phyloP scores from a whole-genome alignment of 78 protist genomes.

The Dictyostelium firmibasis region DNA sequence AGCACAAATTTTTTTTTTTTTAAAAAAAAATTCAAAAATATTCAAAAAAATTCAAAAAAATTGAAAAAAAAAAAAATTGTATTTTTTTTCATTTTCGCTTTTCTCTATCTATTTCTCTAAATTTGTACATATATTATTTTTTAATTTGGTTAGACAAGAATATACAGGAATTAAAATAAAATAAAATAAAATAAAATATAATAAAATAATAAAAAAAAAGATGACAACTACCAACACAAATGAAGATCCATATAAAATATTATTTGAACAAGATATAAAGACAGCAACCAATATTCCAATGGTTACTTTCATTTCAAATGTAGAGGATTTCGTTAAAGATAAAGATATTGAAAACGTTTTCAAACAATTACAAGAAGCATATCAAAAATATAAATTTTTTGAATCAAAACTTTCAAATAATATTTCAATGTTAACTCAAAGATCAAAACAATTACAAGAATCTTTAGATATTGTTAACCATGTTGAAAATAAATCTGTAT shows the following conservation, averaged over 20 bases:
- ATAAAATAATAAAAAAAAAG: too few species aligned
- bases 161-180: background rate
- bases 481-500: conserved; percentile 33
- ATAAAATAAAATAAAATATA: background rate
- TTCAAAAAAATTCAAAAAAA: background rate
- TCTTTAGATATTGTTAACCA: conserved; percentile 51
- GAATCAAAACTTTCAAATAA: conserved; percentile 60
- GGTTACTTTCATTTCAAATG: conserved; percentile 59
- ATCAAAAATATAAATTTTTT: conserved; percentile 59
- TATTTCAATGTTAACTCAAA: conserved; percentile 13
- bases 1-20: too few species aligned
- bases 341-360: conserved; percentile 58
- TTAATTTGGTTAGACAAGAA: background rate
- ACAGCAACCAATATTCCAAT: conserved; percentile 56
- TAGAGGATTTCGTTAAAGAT: conserved; percentile 57
- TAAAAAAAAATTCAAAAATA: background rate
- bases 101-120: background rate
- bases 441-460: conserved; percentile 74
- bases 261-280: conserved; percentile 34
- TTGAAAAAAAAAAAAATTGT: background rate
- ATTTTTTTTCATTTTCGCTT: background rate
- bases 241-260: conserved; percentile 40
- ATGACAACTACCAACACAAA: conserved; percentile 1
- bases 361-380: conserved; percentile 52
- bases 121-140: background rate